Base-by-base conservation (phyloP, 768 basidiomycete species). In the Kondoa subrosea region DNA sequence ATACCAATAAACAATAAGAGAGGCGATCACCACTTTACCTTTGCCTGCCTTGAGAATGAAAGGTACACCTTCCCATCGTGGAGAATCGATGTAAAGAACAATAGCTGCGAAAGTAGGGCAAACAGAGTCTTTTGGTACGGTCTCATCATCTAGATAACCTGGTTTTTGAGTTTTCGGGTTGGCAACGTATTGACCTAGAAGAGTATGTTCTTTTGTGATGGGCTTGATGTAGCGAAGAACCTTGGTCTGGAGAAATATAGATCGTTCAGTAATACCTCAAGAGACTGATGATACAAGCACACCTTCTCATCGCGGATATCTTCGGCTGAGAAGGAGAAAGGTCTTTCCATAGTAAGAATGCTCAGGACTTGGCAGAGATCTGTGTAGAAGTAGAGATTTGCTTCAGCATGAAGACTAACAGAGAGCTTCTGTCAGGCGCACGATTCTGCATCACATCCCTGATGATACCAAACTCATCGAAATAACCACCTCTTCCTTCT, bases 401-500 rank as follows among this genome's bases (percentile, higher is more conserved):
- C 72, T 64, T 68, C n/a, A 66, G 50, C n/a, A 29, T 57, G 57
- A 33, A 4, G 4, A 21, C 17, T 8, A 50, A 57, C 56, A 1
- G 12, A 1, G 15, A 57, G 57, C 65, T 34, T 62, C 34, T 1
- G 0, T 30, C 17, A 33, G 29, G 83, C 92, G 79, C 78, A 95
- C 93, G 93, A 79, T 99, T 99, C 81, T 99, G 93, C 76, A 92
- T 81, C 68, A 99, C 82, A 78, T 99, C 93, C 76, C 93, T 87
- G 78, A 99, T 92, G 77, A 99, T 97, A 66, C 95, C 95, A 78
- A 96, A 99, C 79, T 97, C 92, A 77, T 99, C 93, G 80, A 99
- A 99, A 82, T 99, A 99, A 21, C 95, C 93, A n/a, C 93, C 93
- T 72, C 93, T 88, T n/a, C 93, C 93, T 77, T 99, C 95, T 61